These are phyloP conservation scores for Isabelozyma rhagii DNA, from an alignment of 805 yeast genomes.

Conservation along the genomic window DNA sequence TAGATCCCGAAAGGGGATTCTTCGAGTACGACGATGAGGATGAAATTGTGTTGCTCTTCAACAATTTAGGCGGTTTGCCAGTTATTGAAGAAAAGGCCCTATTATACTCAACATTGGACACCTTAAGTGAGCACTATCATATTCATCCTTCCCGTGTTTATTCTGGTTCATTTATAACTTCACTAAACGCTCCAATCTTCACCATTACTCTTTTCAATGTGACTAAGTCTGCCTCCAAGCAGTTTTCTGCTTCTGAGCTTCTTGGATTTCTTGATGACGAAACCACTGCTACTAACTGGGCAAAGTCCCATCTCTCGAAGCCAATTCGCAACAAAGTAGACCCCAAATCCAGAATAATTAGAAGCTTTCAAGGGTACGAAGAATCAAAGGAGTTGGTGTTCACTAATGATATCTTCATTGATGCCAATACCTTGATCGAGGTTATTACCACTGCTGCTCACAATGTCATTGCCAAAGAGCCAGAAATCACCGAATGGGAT, in stretches of 20 bases:
- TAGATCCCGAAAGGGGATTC: constrained; percentile 25
- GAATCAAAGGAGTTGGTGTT: constrained; percentile 7
- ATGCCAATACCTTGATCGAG: constrained; percentile 11
- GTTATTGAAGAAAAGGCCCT: constrained; percentile 28
- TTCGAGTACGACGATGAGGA: constrained; percentile 25
- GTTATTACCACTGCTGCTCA: constrained; percentile 21
- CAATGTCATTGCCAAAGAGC: constrained; percentile 28
- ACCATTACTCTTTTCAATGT: constrained; percentile 34
- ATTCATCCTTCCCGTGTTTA: constrained; percentile 26
- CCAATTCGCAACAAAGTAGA: constrained; percentile 15
- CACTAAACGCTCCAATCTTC: constrained; percentile 36
- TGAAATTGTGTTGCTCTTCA: constrained; percentile 25
- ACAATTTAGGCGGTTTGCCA: constrained; percentile 38
- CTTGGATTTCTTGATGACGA: constrained; percentile 27
- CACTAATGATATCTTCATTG: constrained; percentile 15
- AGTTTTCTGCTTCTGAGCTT: constrained; percentile 15
- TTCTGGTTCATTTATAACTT: constrained; percentile 30
- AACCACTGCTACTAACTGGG: constrained; percentile 28
- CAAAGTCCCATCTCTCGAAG: background rate
- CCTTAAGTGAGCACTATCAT: constrained; percentile 19
- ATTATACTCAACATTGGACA: constrained; percentile 17
- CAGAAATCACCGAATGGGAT: constrained; percentile 38
- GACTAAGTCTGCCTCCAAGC: constrained; percentile 20
- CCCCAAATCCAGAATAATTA: constrained; percentile 16
- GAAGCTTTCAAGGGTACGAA: constrained; percentile 21